These are phyloP conservation scores for Polysphondylium violaceum DNA, from an alignment of 78 protist genomes.

Conservation along the genomic window DNA sequence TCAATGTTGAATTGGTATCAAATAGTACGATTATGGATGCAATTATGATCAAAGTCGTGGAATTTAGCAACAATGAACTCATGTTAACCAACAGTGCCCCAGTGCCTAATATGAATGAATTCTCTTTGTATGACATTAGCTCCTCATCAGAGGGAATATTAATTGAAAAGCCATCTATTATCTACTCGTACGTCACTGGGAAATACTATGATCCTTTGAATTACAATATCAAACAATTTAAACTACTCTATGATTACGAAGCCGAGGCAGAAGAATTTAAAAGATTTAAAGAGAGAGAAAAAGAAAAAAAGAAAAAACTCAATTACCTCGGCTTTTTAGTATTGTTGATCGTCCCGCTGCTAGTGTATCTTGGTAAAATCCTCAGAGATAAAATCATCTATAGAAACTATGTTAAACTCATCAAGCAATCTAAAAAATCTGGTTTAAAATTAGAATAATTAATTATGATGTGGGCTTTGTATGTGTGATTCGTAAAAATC, in stretches of 20 bases:
- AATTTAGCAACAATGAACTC: not conserved
- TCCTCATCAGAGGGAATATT: no score
- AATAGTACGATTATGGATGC: not conserved
- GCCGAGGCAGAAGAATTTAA: not conserved
- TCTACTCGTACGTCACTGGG: not conserved
- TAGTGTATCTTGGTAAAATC: not conserved
- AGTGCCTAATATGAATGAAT: no score
- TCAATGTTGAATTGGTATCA: not conserved
- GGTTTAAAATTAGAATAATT: not conserved
- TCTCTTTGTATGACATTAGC: no score
- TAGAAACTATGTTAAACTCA: not conserved
- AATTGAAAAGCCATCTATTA: not conserved
- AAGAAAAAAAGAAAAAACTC: not conserved
- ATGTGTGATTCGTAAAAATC: no score
- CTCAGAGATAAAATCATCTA: not conserved
- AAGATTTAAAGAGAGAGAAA: not conserved
- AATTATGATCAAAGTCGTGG: not conserved
- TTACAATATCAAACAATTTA: not conserved
- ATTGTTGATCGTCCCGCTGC: not conserved
- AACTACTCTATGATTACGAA: not conserved
- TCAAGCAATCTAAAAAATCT: not conserved
- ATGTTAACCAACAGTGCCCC: not conserved
- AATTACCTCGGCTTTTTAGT: not conserved
- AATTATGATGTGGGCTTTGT: no score
- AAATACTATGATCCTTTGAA: not conserved